These are phyloP conservation scores for Discostella pseudostelligera DNA, from an alignment of 108 stramenopile genomes.

Conservation along the genomic window DNA sequence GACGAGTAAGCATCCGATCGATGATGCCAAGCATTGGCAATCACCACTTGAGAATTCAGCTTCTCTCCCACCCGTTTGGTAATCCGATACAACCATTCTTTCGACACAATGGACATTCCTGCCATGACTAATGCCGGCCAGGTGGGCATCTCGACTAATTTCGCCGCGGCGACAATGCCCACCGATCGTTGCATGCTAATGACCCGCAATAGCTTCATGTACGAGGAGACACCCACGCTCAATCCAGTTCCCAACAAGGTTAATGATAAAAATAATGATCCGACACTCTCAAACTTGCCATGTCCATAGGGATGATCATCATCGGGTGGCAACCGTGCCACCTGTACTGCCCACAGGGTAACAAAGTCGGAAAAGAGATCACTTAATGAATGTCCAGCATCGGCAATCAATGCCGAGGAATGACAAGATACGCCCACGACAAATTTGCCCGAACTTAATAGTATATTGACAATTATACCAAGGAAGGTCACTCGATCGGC, in stretches of 20 bases:
- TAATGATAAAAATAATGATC: constrained; percentile 85
- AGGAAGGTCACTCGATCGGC: constrained; percentile 87
- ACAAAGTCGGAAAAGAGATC: constrained; percentile 94
- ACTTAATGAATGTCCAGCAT: constrained; percentile 92
- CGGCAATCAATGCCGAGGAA: constrained; percentile 89
- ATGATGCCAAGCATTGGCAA: constrained; percentile 99
- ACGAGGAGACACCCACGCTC: constrained; percentile 79
- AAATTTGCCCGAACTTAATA: constrained; percentile 73
- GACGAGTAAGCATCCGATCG: constrained; percentile 93
- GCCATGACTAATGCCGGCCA: constrained; percentile 86
- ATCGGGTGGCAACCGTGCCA: constrained; percentile 83
- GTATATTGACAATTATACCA: constrained; percentile 79
- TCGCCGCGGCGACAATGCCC: constrained; percentile 42
- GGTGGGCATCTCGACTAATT: constrained; percentile 48
- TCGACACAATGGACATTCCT: constrained; percentile 77
- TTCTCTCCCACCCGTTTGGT: constrained; percentile 83
- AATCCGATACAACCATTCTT: constrained; percentile 92
- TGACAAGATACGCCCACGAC: constrained; percentile 79
- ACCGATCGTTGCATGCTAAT: constrained; percentile 28
- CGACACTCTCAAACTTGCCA: constrained; percentile 94
- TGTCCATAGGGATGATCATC: constrained; percentile 97
- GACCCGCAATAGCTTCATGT: constrained; percentile 58
- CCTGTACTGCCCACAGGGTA: constrained; percentile 88
- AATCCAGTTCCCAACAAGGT: constrained; percentile 88
- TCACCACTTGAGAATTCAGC: constrained; percentile 88